A percentile compares a stretch with the other conserved stretches of the same genome.
These are phyloP conservation scores for Ascochyta lentis DNA, from an alignment of 2,329 filamentous ascomycete genomes.

Conservation along the genomic window DNA sequence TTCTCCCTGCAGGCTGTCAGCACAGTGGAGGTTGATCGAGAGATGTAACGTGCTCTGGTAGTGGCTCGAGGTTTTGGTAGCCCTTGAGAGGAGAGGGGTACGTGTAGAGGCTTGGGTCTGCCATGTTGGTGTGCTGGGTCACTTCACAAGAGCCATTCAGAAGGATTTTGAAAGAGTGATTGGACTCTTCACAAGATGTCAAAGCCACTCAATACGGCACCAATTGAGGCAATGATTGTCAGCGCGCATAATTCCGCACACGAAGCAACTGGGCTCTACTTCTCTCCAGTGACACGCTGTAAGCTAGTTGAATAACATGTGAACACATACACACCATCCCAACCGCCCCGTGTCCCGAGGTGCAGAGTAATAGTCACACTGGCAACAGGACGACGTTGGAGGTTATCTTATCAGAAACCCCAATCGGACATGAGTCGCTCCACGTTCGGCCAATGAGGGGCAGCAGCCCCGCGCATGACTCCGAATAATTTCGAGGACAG, in stretches of 20 bases:
- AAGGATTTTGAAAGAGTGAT: neutral
- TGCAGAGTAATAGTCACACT: neutral
- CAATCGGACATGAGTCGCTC: conserved; percentile 29
- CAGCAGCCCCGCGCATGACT: conserved; percentile 32
- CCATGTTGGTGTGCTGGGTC: conserved; percentile 37
- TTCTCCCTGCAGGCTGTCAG: conserved; percentile 56
- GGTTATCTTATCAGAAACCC: conserved; percentile 28
- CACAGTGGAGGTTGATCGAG: neutral
- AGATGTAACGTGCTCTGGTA: conserved; percentile 53
- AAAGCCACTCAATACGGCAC: neutral
- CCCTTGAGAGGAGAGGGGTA: conserved; percentile 66
- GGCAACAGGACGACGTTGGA: conserved; percentile 1
- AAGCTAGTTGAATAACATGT: neutral
- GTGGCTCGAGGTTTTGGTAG: conserved; percentile 62
- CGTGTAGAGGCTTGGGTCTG: conserved; percentile 53
- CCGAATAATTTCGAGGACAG: conserved; percentile 38
- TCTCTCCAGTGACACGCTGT: conserved; percentile 1
- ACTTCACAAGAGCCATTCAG: conserved; percentile 4
- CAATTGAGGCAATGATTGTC: conserved; percentile 9
- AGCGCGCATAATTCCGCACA: conserved; percentile 14
- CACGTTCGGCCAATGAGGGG: conserved; percentile 26
- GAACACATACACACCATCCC: neutral
- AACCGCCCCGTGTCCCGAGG: neutral
- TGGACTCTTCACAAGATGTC: neutral
- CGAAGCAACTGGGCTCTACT: conserved; percentile 6